phyloP scores from a whole-genome alignment of 108 stramenopile species.

The Seminavis robusta region DNA sequence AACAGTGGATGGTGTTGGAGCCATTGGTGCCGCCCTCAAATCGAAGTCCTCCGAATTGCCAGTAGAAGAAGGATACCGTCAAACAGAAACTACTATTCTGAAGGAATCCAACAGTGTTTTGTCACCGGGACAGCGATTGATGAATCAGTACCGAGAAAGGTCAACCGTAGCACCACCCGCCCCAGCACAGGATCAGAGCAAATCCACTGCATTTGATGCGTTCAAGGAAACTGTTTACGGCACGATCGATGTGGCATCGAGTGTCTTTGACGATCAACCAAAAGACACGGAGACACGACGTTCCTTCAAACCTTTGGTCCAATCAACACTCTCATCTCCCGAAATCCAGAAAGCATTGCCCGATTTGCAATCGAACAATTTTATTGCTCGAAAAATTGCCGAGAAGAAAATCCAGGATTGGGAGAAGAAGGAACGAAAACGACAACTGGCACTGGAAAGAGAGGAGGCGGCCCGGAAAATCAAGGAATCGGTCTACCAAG shows the following conservation, averaged over 20 bases:
- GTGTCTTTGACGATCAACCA: not conserved
- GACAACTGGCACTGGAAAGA: not conserved
- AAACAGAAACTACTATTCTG: too few relatives aligned
- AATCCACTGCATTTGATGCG: too few relatives aligned
- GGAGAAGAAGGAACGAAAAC: slow-evolving; percentile 6
- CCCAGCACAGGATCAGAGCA: too few relatives aligned
- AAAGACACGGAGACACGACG: not conserved
- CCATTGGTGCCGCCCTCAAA: too few relatives aligned
- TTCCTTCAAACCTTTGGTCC: not conserved
- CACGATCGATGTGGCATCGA: not conserved
- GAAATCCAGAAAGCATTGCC: not conserved
- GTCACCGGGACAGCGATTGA: too few relatives aligned
- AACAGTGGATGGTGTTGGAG: too few relatives aligned
- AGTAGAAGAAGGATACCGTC: too few relatives aligned
- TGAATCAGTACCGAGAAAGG: too few relatives aligned
- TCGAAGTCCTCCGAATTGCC: too few relatives aligned
- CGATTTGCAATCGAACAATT: not conserved
- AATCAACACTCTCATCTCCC: not conserved
- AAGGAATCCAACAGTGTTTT: too few relatives aligned
- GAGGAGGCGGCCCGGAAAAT: slow-evolving; percentile 6
- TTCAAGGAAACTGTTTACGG: not conserved
- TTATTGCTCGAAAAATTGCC: not conserved
- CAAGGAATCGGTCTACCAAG: slow-evolving; percentile 15
- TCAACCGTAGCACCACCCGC: too few relatives aligned
- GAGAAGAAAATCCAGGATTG: slow-evolving; percentile 6